Evolutionary conservation across 1,284 basidiomycete species (phyloP), one percentile per base, ranked within the genome.

Genomic region (Ganoderma meredithae): DNA sequence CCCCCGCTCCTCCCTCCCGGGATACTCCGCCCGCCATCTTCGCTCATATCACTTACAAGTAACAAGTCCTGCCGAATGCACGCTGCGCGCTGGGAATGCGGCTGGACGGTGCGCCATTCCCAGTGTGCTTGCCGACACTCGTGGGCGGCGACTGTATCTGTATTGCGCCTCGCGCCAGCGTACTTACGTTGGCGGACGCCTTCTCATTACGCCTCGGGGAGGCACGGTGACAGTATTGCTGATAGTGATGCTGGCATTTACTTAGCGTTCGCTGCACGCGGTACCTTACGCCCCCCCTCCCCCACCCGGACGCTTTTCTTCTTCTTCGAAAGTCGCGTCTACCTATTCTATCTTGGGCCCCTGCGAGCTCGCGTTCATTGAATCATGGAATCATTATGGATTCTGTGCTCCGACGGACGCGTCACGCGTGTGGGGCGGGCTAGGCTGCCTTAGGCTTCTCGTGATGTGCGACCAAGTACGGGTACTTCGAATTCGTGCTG

Each of bases 61-160:
- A 2, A 36, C 7, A 36, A 6, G 10, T 49, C 47, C 12, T 49
- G 47, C 47, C 47, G 47, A 49, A 25, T 49, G 10, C 44, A 12
- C 47, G 47, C 25, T 25, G 22, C 47, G 22, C 47, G 47, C 9
- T 25, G 47, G 47, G 47, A 49, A 49, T 25, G 47, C 12, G 47
- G 47, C 27, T 31, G 27, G 27, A 31, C 27, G 27, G 27, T 31
- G 27, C 27, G 27, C 27, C 27, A 3, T 31, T 31, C 27, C 27
- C 27, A 31, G 27, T 31, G 53, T 55, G 19, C 53, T 7, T 33
- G 25, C 36, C 58, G 58, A 59, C 58, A 59, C 36, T 59, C 58
- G 58, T 59, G 27, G 36, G 55, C 5, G 31, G 19, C 27, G 55
- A 36, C 27, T 31, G 27, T 31, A 31, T 31, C 13, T 40, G 39